These are phyloP conservation scores for Phyllosticta citribraziliensis DNA, from an alignment of 2,329 filamentous ascomycete genomes.

Conservation along the genomic window DNA sequence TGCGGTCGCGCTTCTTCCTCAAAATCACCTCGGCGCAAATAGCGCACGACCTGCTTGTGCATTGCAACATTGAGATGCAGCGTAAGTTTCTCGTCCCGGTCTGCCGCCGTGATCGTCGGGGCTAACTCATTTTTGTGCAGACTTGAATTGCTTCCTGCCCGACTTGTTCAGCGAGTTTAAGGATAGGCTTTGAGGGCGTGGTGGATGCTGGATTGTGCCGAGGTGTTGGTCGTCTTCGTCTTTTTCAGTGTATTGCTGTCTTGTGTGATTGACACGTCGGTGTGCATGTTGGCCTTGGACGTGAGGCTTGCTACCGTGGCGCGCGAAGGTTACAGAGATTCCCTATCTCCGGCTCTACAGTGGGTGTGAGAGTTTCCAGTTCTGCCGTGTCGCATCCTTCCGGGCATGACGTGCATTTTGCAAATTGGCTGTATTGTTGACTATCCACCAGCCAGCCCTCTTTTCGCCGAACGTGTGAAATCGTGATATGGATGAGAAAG, in stretches of 20 bases:
- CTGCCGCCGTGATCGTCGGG: not conserved
- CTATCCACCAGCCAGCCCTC: too few relatives aligned
- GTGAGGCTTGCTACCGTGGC: too few relatives aligned
- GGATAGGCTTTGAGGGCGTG: not conserved
- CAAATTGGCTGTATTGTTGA: too few relatives aligned
- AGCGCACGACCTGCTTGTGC: not conserved
- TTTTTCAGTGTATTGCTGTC: not conserved
- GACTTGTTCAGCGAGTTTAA: not conserved
- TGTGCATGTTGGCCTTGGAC: too few relatives aligned
- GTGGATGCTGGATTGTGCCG: not conserved
- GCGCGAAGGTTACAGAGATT: too few relatives aligned
- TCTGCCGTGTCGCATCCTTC: too few relatives aligned
- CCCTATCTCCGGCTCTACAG: too few relatives aligned
- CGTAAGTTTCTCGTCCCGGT: not conserved
- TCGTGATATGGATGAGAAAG: too few relatives aligned
- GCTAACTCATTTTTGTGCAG: not conserved
- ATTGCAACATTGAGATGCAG: slow-evolving; percentile 3
- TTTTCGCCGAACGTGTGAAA: too few relatives aligned
- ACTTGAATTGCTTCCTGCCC: slow-evolving; percentile 1
- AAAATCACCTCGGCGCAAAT: not conserved
- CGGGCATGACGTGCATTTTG: too few relatives aligned
- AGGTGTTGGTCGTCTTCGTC: too few relatives aligned
- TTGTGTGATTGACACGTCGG: not conserved
- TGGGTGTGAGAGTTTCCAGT: too few relatives aligned
- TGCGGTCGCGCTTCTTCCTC: not conserved